Evolutionary conservation across 495 filamentous ascomycete species (phyloP).

Genomic region (Aspergillus coremiiformis): DNA sequence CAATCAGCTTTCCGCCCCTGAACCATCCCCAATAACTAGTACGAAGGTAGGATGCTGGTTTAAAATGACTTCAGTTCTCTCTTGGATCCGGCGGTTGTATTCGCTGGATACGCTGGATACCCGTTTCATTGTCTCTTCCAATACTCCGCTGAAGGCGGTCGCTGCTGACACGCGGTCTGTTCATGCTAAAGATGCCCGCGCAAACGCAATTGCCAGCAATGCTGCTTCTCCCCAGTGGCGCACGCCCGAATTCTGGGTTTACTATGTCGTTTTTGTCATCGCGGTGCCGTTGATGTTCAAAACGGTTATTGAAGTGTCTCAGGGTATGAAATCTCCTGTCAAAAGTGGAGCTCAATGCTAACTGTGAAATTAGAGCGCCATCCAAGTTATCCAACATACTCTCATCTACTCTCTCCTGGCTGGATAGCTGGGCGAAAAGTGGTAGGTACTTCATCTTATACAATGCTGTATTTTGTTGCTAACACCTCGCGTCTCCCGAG

Average conservation of each 20-base stretch:
- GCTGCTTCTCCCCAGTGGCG: constrained; percentile 64
- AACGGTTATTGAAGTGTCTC: constrained; percentile 75
- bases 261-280: constrained; percentile 62
- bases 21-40: constrained; percentile 8
- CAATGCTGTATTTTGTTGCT: neutral
- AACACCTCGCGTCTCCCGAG: neutral
- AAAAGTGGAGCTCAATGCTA: constrained; percentile 6
- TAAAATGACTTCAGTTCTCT: constrained; percentile 29
- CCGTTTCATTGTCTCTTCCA: constrained; percentile 70
- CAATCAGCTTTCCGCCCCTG: constrained; percentile 11
- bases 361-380: constrained; percentile 54
- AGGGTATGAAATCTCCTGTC: constrained; percentile 47
- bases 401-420: constrained; percentile 62
- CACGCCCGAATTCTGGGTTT: constrained; percentile 78
- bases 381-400: constrained; percentile 71
- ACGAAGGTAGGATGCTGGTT: no score
- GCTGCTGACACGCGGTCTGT: constrained; percentile 41
- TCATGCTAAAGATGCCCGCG: constrained; percentile 39
- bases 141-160: constrained; percentile 51
- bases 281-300: constrained; percentile 88
- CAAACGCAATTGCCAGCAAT: constrained; percentile 37
- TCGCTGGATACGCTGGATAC: constrained; percentile 88
- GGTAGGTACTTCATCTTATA: constrained; percentile 38
- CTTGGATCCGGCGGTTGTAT: constrained; percentile 15
- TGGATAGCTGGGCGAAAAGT: constrained; percentile 96